A percentile compares a stretch with the other conserved stretches of the same genome.
Conservation (phyloP, 352 stramenopile genomes). For the Phytophthora macrochlamydospora region DNA sequence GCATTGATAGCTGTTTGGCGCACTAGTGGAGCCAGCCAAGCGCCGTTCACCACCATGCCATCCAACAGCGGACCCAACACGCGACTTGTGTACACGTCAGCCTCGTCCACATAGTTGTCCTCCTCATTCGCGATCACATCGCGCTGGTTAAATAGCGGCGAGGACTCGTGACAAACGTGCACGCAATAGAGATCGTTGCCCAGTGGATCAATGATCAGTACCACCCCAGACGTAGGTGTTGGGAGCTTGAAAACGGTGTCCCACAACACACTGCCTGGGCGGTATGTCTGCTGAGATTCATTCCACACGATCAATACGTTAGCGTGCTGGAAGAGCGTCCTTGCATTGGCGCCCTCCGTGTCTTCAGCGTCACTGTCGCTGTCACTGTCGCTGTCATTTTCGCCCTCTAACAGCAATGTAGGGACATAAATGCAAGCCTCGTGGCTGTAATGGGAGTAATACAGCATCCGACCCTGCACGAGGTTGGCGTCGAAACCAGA, state of each 20-base stretch:
- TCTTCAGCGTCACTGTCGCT: slow-evolving; percentile 40
- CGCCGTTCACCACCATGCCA: slow-evolving; percentile 83
- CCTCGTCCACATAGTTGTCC: slow-evolving; percentile 78
- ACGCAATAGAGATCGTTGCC: slow-evolving; percentile 88
- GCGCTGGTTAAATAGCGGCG: slow-evolving; percentile 75
- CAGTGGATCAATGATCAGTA: slow-evolving; percentile 84
- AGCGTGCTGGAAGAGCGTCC: slow-evolving; percentile 57
- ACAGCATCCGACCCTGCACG: slow-evolving; percentile 57
- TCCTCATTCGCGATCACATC: slow-evolving; percentile 78
- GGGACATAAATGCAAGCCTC: slow-evolving; percentile 86
- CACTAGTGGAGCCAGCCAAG: slow-evolving; percentile 82
- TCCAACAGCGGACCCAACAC: slow-evolving; percentile 84
- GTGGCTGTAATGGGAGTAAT: slow-evolving; percentile 80
- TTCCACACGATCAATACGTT: slow-evolving; percentile 90
- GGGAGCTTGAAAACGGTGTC: slow-evolving; percentile 77
- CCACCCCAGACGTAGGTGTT: slow-evolving; percentile 74
- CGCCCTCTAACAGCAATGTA: slow-evolving; percentile 58
- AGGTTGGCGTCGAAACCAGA: slow-evolving; percentile 49
- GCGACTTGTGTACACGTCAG: slow-evolving; percentile 80
- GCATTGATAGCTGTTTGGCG: slow-evolving; percentile 87
- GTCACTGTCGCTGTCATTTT: slow-evolving; percentile 35
- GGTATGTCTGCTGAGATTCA: slow-evolving; percentile 86
- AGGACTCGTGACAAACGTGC: slow-evolving; percentile 80
- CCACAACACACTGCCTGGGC: slow-evolving; percentile 78
- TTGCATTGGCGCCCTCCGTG: slow-evolving; percentile 32